These are phyloP conservation scores for Piromyces finnis DNA, from an alignment of 192 early-diverging fungal genomes.

Conservation along the genomic window DNA sequence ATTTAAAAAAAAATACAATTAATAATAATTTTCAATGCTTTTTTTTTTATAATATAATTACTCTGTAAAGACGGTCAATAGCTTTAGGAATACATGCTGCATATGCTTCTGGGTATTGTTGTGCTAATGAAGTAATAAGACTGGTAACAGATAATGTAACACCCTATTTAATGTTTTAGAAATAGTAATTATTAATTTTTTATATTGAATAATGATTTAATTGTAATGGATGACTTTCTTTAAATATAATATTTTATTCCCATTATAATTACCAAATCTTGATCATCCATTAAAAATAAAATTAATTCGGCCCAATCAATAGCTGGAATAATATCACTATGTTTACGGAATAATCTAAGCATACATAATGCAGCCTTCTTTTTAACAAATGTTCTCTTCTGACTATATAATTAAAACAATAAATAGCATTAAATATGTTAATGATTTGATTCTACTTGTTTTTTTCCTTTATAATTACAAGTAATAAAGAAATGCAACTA, in stretches of 20 bases:
- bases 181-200: no score
- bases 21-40: no score
- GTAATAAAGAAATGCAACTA: no score
- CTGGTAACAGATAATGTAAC: conserved; percentile 68
- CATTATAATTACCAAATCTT: conserved; percentile 46
- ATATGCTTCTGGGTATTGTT: conserved; percentile 71
- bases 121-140: conserved; percentile 75
- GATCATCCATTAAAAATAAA: conserved; percentile 66
- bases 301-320: conserved; percentile 75
- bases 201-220: no score
- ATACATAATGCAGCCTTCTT: conserved; percentile 95
- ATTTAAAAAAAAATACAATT: no score
- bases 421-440: no score
- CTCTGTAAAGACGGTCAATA: conserved; percentile 58
- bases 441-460: no score
- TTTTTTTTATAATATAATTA: conserved; percentile 10
- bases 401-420: conserved; percentile 6
- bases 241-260: no score
- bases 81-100: conserved; percentile 57
- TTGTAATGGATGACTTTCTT: no score
- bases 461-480: no score
- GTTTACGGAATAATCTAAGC: conserved; percentile 70
- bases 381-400: conserved; percentile 67
- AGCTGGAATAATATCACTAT: conserved; percentile 71
- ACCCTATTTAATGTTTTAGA: conserved; percentile 33